These are phyloP conservation scores for Lachnellula hyalina DNA, from an alignment of 2,329 filamentous ascomycete genomes.

Conservation along the genomic window DNA sequence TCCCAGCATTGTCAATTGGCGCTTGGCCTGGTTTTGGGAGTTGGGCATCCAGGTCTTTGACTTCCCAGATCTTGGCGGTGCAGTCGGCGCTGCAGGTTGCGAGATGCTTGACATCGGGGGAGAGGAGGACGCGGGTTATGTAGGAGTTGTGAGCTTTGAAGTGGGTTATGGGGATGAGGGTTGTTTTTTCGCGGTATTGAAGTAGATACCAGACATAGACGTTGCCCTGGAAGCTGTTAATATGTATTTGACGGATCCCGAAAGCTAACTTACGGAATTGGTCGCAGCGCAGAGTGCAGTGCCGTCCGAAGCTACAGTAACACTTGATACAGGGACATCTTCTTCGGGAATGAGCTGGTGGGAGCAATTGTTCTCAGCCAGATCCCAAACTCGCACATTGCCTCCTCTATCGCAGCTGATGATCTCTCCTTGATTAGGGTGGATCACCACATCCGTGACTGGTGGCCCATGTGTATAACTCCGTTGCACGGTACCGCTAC, in stretches of 20 bases:
- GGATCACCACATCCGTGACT: conserved; percentile 98
- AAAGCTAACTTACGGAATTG: conserved; percentile 60
- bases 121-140: conserved; percentile 68
- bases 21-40: conserved; percentile 24
- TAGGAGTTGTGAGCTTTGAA: conserved; percentile 70
- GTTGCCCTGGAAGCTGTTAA: conserved; percentile 60
- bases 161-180: conserved; percentile 64
- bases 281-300: conserved; percentile 90
- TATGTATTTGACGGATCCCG: not conserved
- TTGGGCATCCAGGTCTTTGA: conserved; percentile 61
- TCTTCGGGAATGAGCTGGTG: conserved; percentile 96
- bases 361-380: conserved; percentile 94
- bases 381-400: conserved; percentile 91
- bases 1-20: conserved; percentile 31
- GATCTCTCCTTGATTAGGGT: conserved; percentile 96
- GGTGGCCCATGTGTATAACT: conserved; percentile 87
- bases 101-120: conserved; percentile 68
- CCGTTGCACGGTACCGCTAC: conserved; percentile 60
- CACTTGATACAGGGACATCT: conserved; percentile 86
- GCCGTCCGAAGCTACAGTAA: conserved; percentile 93
- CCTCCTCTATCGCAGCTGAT: conserved; percentile 93
- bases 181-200: conserved; percentile 62
- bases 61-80: conserved; percentile 93
- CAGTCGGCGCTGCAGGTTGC: conserved; percentile 72
- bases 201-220: conserved; percentile 96